Evolutionary conservation across 1,284 basidiomycete species (phyloP).

Genomic region (Fomitopsis palustris): DNA sequence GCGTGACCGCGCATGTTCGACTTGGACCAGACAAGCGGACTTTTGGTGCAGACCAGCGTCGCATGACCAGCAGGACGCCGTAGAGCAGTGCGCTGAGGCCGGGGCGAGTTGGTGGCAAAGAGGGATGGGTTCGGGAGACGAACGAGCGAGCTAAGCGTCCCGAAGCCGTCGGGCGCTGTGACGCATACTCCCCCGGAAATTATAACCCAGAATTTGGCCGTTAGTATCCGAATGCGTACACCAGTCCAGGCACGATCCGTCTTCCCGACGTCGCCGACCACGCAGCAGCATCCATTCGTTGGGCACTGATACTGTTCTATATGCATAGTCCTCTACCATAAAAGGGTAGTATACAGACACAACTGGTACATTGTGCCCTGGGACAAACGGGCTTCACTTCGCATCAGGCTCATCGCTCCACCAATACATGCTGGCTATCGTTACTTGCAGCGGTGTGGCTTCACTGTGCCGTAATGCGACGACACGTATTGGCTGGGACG

Average conservation of each 20-base stretch:
- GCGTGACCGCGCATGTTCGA: slow-evolving; percentile 21
- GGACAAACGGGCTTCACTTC: too few relatives aligned
- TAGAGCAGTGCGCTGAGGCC: slow-evolving; percentile 5
- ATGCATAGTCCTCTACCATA: too few relatives aligned
- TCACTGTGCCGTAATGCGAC: background rate
- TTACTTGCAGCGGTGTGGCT: background rate
- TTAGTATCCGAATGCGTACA: background rate
- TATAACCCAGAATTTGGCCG: background rate
- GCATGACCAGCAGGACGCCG: slow-evolving; percentile 32
- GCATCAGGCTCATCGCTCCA: background rate
- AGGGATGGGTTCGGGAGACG: background rate
- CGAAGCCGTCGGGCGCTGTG: slow-evolving; percentile 5
- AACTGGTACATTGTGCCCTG: too few relatives aligned
- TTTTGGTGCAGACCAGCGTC: slow-evolving; percentile 30
- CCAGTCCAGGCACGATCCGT: background rate
- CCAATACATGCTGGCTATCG: background rate
- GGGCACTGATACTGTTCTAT: too few relatives aligned
- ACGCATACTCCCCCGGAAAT: slow-evolving; percentile 3
- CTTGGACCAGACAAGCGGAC: slow-evolving; percentile 22
- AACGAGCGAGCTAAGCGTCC: background rate
- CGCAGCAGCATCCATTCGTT: too few relatives aligned
- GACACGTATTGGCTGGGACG: background rate
- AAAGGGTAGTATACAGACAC: too few relatives aligned
- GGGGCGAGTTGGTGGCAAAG: background rate
- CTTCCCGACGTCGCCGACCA: background rate